Conservation (phyloP, 2,329 filamentous ascomycete species). For the Penicillium sp. region DNA sequence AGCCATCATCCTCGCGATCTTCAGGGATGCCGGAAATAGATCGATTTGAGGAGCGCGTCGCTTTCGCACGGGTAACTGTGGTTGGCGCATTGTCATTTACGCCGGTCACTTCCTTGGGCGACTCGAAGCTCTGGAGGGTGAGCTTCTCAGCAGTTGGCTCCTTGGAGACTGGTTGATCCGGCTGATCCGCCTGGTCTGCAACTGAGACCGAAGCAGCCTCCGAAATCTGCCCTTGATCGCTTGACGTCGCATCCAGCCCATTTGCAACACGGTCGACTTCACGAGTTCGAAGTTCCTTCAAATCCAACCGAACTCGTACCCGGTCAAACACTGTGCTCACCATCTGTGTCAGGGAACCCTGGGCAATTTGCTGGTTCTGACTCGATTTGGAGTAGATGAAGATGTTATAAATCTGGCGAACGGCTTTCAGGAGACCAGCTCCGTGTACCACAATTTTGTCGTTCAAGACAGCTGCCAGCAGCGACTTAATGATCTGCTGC, state of each 20-base stretch:
- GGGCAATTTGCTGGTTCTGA: constrained; percentile 93
- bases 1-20: constrained; percentile 40
- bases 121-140: constrained; percentile 69
- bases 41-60: constrained; percentile 48
- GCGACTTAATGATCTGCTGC: constrained; percentile 95
- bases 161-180: constrained; percentile 52
- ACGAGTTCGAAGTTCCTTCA: constrained; percentile 74
- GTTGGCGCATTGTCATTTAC: constrained; percentile 69
- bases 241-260: constrained; percentile 39
- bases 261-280: constrained; percentile 37
- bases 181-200: constrained; percentile 40
- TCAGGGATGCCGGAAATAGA: constrained; percentile 37
- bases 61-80: constrained; percentile 62
- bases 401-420: constrained; percentile 98
- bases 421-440: constrained; percentile 90
- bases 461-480: constrained; percentile 91
- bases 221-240: constrained; percentile 49
- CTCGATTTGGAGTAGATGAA: constrained; percentile 93
- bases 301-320: constrained; percentile 79
- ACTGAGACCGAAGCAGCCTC: constrained; percentile 37
- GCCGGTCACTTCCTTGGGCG: constrained; percentile 64
- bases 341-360: constrained; percentile 97
- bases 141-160: constrained; percentile 56
- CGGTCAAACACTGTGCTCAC: constrained; percentile 96
- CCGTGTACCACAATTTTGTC: constrained; percentile 99